Conservation (phyloP, 192 early-diverging fungal genomes). For the Podila epigama region DNA sequence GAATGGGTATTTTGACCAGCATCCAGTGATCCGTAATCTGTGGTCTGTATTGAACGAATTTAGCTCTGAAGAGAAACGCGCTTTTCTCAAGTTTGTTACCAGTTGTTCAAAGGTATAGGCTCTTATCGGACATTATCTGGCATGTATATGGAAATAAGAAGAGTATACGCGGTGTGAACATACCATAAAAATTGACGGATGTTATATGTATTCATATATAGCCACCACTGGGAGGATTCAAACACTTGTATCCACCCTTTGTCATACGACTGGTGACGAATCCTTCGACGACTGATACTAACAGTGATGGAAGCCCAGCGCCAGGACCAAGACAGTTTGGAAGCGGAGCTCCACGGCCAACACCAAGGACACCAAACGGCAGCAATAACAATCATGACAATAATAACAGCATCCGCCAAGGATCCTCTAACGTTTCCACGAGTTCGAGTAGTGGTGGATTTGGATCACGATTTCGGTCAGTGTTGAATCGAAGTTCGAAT, state of each 20-base stretch:
- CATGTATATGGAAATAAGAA: too few species aligned
- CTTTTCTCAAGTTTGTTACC: constrained; percentile 81
- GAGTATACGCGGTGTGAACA: too few species aligned
- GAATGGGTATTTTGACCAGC: constrained; percentile 73
- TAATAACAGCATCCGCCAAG: too few species aligned
- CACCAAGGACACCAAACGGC: neutral
- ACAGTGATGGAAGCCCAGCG: constrained; percentile 3
- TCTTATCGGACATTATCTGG: too few species aligned
- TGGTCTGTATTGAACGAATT: constrained; percentile 75
- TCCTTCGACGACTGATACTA: constrained; percentile 10
- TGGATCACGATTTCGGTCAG: constrained; percentile 39
- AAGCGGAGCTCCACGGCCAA: constrained; percentile 3
- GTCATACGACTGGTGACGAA: constrained; percentile 59
- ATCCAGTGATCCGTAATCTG: constrained; percentile 71
- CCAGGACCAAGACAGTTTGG: constrained; percentile 18
- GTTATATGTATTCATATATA: constrained; percentile 9
- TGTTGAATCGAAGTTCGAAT: neutral
- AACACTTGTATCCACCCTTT: constrained; percentile 63
- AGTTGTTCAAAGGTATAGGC: constrained; percentile 69
- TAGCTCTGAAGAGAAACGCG: constrained; percentile 62
- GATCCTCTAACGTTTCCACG: too few species aligned
- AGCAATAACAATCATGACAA: too few species aligned
- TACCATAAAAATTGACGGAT: too few species aligned
- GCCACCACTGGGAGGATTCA: constrained; percentile 71
- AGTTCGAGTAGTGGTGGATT: too few species aligned